Evolutionary conservation across 257 asterid species (phyloP), one percentile per base, ranked within the genome.

Genomic region (Capsicum chinense): DNA sequence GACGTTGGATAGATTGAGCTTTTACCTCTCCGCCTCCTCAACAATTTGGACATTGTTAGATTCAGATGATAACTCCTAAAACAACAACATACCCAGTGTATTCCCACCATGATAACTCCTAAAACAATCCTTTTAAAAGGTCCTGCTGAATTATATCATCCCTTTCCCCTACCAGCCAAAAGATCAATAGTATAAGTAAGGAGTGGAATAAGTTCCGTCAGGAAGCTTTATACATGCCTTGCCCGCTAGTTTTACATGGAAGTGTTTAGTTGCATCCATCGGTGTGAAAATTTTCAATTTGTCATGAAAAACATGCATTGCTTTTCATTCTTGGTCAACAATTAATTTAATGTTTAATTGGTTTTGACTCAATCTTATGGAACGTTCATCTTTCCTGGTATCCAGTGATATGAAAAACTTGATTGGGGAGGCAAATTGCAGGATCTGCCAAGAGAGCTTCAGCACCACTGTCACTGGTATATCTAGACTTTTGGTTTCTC

Each of bases 361-460:
- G 0, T 59, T 7, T 60, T 60, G 19, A 14, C 44, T 47, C 62
- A n/a, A 2, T 63, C 84, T 7, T 63, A 15, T 81, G 48, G 15
- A 47, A 16, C 6, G 4, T 63, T 47, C 3, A 2, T 67, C 60
- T 67, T 44, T 15, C 26, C 50, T 35, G 70, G 44, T 81, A 88
- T 90, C 59, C 91, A 95, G 99, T 82, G 98, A 96, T 85, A 92
- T 93, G 98, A 94, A 96, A 90, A 90, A 90, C 91, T 87, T 91
- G 94, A 91, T 91, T 81, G 98, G 99, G 3, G 98, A 93, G 85
- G 99, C 92, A 50, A 81, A 88, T 1, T 96, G 98, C 79, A 67
- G 90, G 86, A 96, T 96, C 59, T 96, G 99, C 85, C 93, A 93
- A 84, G 99, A 96, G 91, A 93, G 93, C 91, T 96, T 90, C 87